Base-by-base conservation (phyloP, 2,329 filamentous ascomycete genomes). In the Hymenoscyphus linearis region DNA sequence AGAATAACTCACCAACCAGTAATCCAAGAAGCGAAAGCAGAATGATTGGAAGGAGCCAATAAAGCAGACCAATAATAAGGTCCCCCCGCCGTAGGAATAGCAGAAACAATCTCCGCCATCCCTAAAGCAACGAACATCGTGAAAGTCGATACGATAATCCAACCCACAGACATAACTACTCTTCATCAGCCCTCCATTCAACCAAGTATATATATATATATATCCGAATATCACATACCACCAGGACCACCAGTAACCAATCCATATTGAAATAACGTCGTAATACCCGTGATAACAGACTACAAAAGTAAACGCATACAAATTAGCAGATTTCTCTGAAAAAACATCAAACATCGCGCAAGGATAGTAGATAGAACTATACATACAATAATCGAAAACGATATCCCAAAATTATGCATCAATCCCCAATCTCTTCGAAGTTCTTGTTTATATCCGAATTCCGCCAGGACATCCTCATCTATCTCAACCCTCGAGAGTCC, bases 51-150 rank as follows among this genome's bases (percentile, higher is more conserved):
- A 1, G 82, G 82, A 2, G 83, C 81, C 35, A 85, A 76, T 65
- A 84, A 77, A 1, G 82, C 82, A 1, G 82, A 77, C 83, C 83
- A 85, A 70, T 84, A 85, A 68, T 86, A 85, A 1, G 82, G 82
- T 0, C 83, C 83, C 44, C 82, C 83, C 53, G 77, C 78, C 1
- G 82, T 84, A 0, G 83, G 83, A 62, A 85, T 82, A 0, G 83
- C 82, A 5, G 80, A 82, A 6, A 83, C 81, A 66, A 85, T 82
- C 68, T 85, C 82, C 18, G 81, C 82, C 81, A 85, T 84, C 57
- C 79, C 77, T 6, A 79, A 72, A 13, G 80, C 81, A 25, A 84
- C 80, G 55, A 79, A 76, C 64, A 83, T 74, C 4, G 82, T 85
- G 71, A 84, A 83, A 70, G 83, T 77, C 18, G 78, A 80, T 25